phyloP scores from a whole-genome alignment of 75 land plant genomes.

The Ceratopteris richardii region DNA sequence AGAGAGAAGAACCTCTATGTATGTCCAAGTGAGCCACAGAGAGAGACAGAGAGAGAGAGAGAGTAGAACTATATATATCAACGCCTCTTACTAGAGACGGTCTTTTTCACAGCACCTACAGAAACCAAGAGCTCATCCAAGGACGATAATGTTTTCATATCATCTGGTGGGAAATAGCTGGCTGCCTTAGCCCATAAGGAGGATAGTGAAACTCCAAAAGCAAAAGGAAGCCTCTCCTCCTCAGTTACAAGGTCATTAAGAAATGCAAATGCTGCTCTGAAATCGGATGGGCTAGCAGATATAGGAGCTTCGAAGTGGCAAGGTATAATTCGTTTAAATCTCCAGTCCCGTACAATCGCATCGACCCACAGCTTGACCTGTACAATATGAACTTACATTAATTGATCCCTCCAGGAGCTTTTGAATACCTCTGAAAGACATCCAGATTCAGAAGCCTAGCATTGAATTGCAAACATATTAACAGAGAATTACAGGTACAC shows the following conservation, averaged over 20 bases:
- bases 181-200: slow-evolving; percentile 75
- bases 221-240: slow-evolving; percentile 33
- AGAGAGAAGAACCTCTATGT: no score
- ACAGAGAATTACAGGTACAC: background rate
- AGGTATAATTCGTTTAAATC: slow-evolving; percentile 82
- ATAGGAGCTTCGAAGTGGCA: slow-evolving; percentile 91
- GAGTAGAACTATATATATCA: slow-evolving; percentile 3
- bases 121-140: slow-evolving; percentile 86
- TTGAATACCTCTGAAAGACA: no score
- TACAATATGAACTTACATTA: background rate
- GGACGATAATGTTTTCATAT: slow-evolving; percentile 94
- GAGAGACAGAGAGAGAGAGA: background rate
- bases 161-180: slow-evolving; percentile 91
- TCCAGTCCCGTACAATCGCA: slow-evolving; percentile 72
- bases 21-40: no score
- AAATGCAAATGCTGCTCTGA: slow-evolving; percentile 87
- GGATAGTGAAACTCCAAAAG: slow-evolving; percentile 48
- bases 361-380: slow-evolving; percentile 96
- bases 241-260: slow-evolving; percentile 81
- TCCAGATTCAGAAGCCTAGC: background rate
- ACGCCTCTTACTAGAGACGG: slow-evolving; percentile 72
- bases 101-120: slow-evolving; percentile 90
- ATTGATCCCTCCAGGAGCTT: no score
- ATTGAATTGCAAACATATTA: background rate
- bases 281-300: slow-evolving; percentile 64